phyloP scores from a whole-genome alignment of 2,329 filamentous ascomycete species.

The Fusarium pseudoanthophilum region DNA sequence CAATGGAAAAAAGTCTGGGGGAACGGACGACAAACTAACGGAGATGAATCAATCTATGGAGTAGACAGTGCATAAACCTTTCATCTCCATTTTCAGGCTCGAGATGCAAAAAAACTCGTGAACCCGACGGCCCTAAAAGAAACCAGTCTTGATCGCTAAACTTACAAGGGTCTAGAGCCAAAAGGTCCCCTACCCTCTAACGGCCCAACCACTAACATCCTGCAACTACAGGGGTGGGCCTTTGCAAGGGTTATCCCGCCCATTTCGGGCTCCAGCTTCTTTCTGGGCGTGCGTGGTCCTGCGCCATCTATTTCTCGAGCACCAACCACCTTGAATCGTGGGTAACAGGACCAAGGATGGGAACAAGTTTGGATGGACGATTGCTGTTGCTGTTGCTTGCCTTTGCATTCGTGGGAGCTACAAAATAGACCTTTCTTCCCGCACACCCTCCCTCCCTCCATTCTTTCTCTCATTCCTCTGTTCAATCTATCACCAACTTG shows the following conservation, averaged over 20 bases:
- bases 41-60: not conserved
- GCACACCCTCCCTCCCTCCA: conserved; percentile 17
- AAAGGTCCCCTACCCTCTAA: conserved; percentile 1
- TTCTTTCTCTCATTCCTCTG: not conserved
- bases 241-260: conserved; percentile 29
- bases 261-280: not conserved
- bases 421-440: conserved; percentile 28
- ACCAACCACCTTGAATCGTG: conserved; percentile 31
- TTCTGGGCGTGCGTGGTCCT: conserved; percentile 25
- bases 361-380: conserved; percentile 13
- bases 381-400: not conserved
- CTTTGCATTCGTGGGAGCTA: conserved; percentile 12
- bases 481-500: not conserved
- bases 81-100: conserved; percentile 14
- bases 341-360: not conserved
- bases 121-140: not conserved
- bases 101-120: not conserved
- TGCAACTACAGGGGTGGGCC: conserved; percentile 17
- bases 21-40: not conserved
- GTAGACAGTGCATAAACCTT: not conserved
- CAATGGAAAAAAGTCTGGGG: not conserved
- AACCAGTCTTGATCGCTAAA: not conserved
- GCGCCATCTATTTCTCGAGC: conserved; percentile 35
- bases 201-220: conserved; percentile 32
- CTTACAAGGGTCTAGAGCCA: not conserved